Percentiles rank a stretch among this genome's conserved stretches.
Evolutionary conservation across 495 filamentous ascomycete species (phyloP).

Genomic region (Daldinia childiae): DNA sequence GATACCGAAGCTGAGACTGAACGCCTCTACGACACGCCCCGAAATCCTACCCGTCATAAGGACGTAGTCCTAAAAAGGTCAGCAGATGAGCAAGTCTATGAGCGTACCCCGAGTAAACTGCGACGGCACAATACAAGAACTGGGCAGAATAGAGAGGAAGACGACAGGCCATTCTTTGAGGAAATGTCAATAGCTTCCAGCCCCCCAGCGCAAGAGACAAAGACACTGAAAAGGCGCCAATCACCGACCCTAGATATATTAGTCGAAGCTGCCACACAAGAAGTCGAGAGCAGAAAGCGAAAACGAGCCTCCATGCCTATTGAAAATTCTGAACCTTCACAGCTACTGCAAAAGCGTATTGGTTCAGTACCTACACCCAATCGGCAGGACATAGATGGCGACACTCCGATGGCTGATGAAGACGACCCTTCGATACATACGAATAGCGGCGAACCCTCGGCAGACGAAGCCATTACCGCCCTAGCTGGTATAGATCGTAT

Average conservation of each 20-base stretch:
- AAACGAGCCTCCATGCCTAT: slow-evolving; percentile 57
- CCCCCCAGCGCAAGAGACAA: slow-evolving; percentile 41
- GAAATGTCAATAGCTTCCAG: slow-evolving; percentile 51
- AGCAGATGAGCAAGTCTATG: slow-evolving; percentile 53
- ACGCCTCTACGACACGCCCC: slow-evolving; percentile 89
- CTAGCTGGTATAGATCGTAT: slow-evolving; percentile 38
- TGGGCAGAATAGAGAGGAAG: slow-evolving; percentile 49
- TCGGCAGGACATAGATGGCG: slow-evolving; percentile 47
- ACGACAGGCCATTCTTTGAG: slow-evolving; percentile 55
- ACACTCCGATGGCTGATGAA: slow-evolving; percentile 55
- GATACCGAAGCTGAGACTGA: slow-evolving; percentile 99
- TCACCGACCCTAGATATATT: slow-evolving; percentile 41
- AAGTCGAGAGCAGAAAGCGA: slow-evolving; percentile 61
- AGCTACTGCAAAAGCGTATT: slow-evolving; percentile 67
- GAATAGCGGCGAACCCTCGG: slow-evolving; percentile 53
- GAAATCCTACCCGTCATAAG: slow-evolving; percentile 68
- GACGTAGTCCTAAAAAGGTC: slow-evolving; percentile 66
- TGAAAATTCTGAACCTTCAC: slow-evolving; percentile 58
- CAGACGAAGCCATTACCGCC: slow-evolving; percentile 50
- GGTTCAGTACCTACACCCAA: slow-evolving; percentile 54
- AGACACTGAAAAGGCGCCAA: slow-evolving; percentile 32
- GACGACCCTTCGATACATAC: slow-evolving; percentile 53
- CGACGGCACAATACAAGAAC: slow-evolving; percentile 51
- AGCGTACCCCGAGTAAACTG: slow-evolving; percentile 75
- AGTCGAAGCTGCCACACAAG: slow-evolving; percentile 42